Evolutionary conservation across 1,284 basidiomycete species (phyloP).

Genomic region (Microstroma glucosiphilum): DNA sequence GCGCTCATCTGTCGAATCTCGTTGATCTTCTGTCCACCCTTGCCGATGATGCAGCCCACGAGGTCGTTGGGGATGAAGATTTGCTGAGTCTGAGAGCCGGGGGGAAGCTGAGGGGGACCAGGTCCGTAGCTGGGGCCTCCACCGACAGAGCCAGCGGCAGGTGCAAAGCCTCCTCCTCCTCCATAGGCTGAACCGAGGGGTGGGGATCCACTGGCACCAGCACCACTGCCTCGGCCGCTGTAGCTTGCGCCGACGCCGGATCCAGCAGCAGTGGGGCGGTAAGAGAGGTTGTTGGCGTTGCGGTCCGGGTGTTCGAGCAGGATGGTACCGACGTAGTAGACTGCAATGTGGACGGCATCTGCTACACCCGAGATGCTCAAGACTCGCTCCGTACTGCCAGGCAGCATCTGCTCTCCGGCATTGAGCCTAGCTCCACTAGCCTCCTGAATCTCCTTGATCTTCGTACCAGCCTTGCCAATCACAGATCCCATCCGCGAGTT

Average conservation of each 20-base stretch:
- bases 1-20: conserved; percentile 91
- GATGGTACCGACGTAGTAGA: conserved; percentile 96
- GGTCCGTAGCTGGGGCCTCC: conserved; percentile 10
- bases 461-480: conserved; percentile 92
- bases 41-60: conserved; percentile 97
- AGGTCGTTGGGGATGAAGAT: conserved; percentile 97
- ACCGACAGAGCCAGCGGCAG: conserved; percentile 7
- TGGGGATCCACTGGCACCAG: conserved; percentile 4
- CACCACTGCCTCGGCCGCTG: conserved; percentile 11
- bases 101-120: conserved; percentile 54
- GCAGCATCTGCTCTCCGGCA: conserved; percentile 95
- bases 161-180: conserved; percentile 10
- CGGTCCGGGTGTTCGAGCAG: conserved; percentile 85
- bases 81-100: conserved; percentile 79
- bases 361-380: conserved; percentile 96
- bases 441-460: conserved; percentile 99
- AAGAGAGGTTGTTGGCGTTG: conserved; percentile 48
- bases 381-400: conserved; percentile 88
- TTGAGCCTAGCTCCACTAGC: conserved; percentile 92
- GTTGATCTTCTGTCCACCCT: conserved; percentile 97
- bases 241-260: conserved; percentile 15
- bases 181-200: conserved; percentile 2
- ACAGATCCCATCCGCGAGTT: conserved; percentile 99
- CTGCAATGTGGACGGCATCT: conserved; percentile 99
- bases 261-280: conserved; percentile 45